Conservation (phyloP, 2,329 filamentous ascomycete species). For the Aspergillus fumigatiaffinis region DNA sequence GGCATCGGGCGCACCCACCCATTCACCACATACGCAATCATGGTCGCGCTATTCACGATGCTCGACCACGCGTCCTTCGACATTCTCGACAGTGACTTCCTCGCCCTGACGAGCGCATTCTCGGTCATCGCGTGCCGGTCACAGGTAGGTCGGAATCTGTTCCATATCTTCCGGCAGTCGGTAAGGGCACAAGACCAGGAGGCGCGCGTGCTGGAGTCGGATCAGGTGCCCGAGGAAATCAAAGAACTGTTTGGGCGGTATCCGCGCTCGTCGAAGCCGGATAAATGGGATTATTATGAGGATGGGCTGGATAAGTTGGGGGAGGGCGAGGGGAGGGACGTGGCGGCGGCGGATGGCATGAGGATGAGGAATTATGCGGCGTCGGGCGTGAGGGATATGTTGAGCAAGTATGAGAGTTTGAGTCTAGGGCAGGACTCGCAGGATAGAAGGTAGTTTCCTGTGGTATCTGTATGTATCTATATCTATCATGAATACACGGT, state of each 20-base stretch:
- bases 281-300: slow-evolving; percentile 8
- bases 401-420: slow-evolving; percentile 21
- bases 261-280: background rate
- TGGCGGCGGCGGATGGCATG: too few species aligned
- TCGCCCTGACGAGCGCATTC: slow-evolving; percentile 21
- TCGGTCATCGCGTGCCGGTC: slow-evolving; percentile 23
- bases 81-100: slow-evolving; percentile 23
- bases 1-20: slow-evolving; percentile 24
- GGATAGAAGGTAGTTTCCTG: too few species aligned
- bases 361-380: background rate
- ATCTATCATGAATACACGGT: too few species aligned
- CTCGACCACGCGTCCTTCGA: slow-evolving; percentile 18
- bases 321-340: background rate
- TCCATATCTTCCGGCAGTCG: slow-evolving; percentile 24
- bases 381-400: slow-evolving; percentile 18
- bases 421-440: slow-evolving; percentile 10
- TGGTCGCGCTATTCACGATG: slow-evolving; percentile 23
- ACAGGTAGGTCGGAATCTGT: slow-evolving; percentile 19
- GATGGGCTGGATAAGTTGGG: slow-evolving; percentile 11
- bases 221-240: slow-evolving; percentile 12
- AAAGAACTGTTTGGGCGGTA: slow-evolving; percentile 14
- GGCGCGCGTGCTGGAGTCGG: slow-evolving; percentile 5
- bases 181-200: slow-evolving; percentile 16
- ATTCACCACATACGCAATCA: slow-evolving; percentile 25
- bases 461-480: background rate